Base-by-base conservation (phyloP, 306 rosid genomes). In the Cucurbita maxima region DNA sequence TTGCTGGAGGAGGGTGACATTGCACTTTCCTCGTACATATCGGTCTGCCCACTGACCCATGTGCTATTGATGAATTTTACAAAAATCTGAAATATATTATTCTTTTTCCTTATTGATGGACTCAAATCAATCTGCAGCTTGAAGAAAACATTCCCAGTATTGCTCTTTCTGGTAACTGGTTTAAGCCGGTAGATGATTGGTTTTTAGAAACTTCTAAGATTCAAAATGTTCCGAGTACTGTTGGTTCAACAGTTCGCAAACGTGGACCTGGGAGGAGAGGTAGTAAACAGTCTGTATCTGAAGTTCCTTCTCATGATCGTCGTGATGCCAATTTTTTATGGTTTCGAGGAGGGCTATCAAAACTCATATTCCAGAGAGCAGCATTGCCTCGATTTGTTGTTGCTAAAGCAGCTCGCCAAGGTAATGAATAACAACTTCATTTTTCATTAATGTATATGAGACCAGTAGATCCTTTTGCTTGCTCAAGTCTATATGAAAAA, bases 331-430 rank as follows among this genome's bases (percentile, higher is more conserved):
- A 71, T 60, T 84, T 81, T 76, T 73, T 79, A 68, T 89, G 97
- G 99, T 91, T 97, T 94, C 95, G 97, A 51, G 96, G 96, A 53
- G 85, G 87, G 74, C 74, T 83, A 62, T 79, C 89, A 43, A 95
- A 83, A 81, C 76, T 69, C 75, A 53, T 95, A 81, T 86, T 91
- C 80, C 97, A 88, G 83, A 95, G 80, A 76, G 96, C 95, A 50
- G 82, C 86, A 73, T 81, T 91, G 81, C 87, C 97, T 6, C 76
- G 34, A 70, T 75, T 81, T 61, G 74, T 83, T 81, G 86, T 88
- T 71, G 87, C 71, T 80, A 87, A 80, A 85, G 96, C 96, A 71
- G 99, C 96, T 43, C 91, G 92, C 50, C 90, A 87, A 89, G 96
- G 99, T 89, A 87, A 69, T 16, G 66, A 34, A 1, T 60, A 4